Conservation (phyloP, 2,329 filamentous ascomycete genomes). For the Xylariaceae sp. region DNA sequence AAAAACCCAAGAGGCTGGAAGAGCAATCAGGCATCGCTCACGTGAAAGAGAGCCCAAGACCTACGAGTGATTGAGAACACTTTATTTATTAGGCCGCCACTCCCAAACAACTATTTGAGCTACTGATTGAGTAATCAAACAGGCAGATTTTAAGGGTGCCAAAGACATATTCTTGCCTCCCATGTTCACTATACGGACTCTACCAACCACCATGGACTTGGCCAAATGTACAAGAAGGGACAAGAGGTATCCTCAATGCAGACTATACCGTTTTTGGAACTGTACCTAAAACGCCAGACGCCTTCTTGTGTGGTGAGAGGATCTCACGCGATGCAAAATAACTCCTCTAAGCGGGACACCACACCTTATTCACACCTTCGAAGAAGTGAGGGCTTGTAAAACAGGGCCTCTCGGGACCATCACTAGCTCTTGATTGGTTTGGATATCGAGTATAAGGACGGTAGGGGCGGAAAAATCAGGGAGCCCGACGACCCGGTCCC, state of each 20-base stretch:
- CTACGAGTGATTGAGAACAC: no score
- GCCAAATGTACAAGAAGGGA: background rate
- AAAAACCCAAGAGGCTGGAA: no score
- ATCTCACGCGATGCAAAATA: conserved; percentile 18
- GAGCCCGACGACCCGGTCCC: background rate
- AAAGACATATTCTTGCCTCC: background rate
- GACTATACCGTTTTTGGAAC: conserved; percentile 6
- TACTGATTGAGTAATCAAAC: background rate
- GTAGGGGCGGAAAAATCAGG: background rate
- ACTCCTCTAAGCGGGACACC: background rate
- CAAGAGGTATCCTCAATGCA: background rate
- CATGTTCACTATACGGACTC: background rate
- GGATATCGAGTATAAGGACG: background rate
- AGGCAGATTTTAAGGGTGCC: background rate
- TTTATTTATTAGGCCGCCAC: no score
- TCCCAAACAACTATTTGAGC: no score
- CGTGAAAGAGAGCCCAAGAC: no score
- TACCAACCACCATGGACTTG: background rate
- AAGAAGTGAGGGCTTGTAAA: background rate
- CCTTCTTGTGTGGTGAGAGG: conserved; percentile 2
- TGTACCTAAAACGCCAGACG: conserved; percentile 14
- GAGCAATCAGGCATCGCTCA: no score
- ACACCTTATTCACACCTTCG: background rate
- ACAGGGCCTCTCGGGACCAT: background rate
- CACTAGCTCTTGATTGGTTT: background rate